phyloP scores from a whole-genome alignment of 495 filamentous ascomycete species.

The Penicillium angulare region DNA sequence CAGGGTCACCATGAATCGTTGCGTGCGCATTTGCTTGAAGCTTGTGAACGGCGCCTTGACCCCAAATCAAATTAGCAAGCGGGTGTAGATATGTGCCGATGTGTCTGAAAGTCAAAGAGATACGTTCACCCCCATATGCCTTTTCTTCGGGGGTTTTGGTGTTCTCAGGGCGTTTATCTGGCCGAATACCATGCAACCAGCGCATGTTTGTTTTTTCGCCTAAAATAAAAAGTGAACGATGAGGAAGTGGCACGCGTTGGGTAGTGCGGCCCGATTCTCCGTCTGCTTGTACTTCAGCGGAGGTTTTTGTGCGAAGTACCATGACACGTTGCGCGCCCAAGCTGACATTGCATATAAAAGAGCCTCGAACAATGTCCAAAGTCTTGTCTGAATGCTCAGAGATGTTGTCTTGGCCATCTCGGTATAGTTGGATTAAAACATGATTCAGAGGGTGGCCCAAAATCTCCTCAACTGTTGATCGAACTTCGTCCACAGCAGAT shows the following conservation, averaged over 20 bases:
- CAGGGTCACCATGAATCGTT: slow-evolving; percentile 67
- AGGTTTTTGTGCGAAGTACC: slow-evolving; percentile 81
- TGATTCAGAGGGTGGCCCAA: slow-evolving; percentile 88
- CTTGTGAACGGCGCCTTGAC: slow-evolving; percentile 81
- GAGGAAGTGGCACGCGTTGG: slow-evolving; percentile 73
- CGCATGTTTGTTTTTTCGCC: slow-evolving; percentile 76
- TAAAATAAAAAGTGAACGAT: slow-evolving; percentile 84
- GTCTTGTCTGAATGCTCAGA: slow-evolving; percentile 98
- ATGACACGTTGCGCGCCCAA: slow-evolving; percentile 90
- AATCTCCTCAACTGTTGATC: slow-evolving; percentile 60
- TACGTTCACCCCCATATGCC: slow-evolving; percentile 71
- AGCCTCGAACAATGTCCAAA: slow-evolving; percentile 78
- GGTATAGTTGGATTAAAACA: slow-evolving; percentile 90
- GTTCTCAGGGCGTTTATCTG: slow-evolving; percentile 69
- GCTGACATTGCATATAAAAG: slow-evolving; percentile 87
- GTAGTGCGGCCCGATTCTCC: slow-evolving; percentile 42
- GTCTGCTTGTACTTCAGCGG: slow-evolving; percentile 21
- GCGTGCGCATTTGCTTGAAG: slow-evolving; percentile 49
- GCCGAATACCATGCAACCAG: slow-evolving; percentile 88
- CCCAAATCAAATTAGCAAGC: slow-evolving; percentile 71
- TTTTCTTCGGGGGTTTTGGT: slow-evolving; percentile 70
- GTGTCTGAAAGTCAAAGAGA: slow-evolving; percentile 87
- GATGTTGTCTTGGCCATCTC: slow-evolving; percentile 87
- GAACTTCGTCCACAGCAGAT: slow-evolving; percentile 64
- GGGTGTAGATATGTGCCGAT: slow-evolving; percentile 81